Conservation (phyloP, 139 green algal species). For the Pleodorina starrii region DNA sequence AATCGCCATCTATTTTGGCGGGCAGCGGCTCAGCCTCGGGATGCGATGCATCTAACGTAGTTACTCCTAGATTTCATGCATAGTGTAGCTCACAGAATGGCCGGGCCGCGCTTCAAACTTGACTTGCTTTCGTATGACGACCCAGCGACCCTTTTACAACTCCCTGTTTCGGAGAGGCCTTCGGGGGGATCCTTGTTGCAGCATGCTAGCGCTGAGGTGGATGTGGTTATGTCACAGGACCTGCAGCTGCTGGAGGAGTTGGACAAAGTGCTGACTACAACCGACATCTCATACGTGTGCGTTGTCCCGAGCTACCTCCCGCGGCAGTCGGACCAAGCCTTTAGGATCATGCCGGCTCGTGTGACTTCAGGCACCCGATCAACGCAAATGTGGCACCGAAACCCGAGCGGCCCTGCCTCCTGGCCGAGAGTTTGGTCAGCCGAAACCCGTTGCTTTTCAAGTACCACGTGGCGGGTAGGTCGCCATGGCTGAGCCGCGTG, state of each 20-base stretch:
- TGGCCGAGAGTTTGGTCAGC: not conserved
- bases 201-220: not conserved
- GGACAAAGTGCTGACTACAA: not conserved
- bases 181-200: not conserved
- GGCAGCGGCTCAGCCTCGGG: too few relatives aligned
- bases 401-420: not conserved
- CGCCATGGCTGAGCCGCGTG: too few relatives aligned
- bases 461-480: constrained; percentile 14
- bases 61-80: too few relatives aligned
- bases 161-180: not conserved
- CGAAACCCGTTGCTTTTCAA: constrained; percentile 15
- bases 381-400: constrained; percentile 1
- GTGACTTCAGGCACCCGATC: constrained; percentile 6
- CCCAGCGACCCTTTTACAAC: constrained; percentile 11
- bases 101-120: constrained; percentile 12
- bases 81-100: not conserved
- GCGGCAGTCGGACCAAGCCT: not conserved
- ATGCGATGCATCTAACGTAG: too few relatives aligned
- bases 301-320: not conserved
- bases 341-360: not conserved
- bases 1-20: too few relatives aligned
- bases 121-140: constrained; percentile 35
- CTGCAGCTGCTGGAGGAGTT: not conserved
- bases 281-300: constrained; percentile 36
- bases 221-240: not conserved